A percentile compares a stretch with the other conserved stretches of the same genome.
phyloP scores from a whole-genome alignment of 805 yeast genomes.

The Cyberlindnera saturnus region DNA sequence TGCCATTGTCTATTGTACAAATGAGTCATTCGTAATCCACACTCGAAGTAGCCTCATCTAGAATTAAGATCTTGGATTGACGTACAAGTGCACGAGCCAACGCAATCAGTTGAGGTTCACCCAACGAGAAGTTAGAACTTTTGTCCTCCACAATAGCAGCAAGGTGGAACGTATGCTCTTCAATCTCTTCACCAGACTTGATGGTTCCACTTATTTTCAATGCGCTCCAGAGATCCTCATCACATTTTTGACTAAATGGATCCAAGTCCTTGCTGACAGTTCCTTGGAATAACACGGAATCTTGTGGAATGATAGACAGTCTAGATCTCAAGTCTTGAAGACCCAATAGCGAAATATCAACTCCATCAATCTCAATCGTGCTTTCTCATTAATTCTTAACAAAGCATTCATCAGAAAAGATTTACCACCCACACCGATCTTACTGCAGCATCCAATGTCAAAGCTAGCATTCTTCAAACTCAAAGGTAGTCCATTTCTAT shows the following conservation, averaged over 20 bases:
- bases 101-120: constrained; percentile 68
- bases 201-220: constrained; percentile 52
- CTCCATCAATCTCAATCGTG: constrained; percentile 45
- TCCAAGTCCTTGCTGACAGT: constrained; percentile 53
- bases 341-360: constrained; percentile 47
- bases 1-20: constrained; percentile 69
- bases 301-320: constrained; percentile 66
- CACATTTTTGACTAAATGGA: constrained; percentile 49
- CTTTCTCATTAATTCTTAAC: constrained; percentile 52
- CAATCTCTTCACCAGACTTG: constrained; percentile 21
- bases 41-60: constrained; percentile 79
- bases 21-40: constrained; percentile 79
- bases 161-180: constrained; percentile 48
- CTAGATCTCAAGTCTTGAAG: constrained; percentile 48
- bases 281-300: constrained; percentile 60
- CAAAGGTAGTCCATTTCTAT: constrained; percentile 55
- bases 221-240: constrained; percentile 52
- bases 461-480: constrained; percentile 39
- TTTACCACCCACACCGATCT: constrained; percentile 82
- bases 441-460: constrained; percentile 41
- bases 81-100: constrained; percentile 79
- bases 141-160: constrained; percentile 54
- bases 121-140: constrained; percentile 59
- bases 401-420: constrained; percentile 61
- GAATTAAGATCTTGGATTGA: constrained; percentile 64